These are phyloP conservation scores for Aspergillus candidus DNA, from an alignment of 2,329 filamentous ascomycete genomes.

Conservation along the genomic window DNA sequence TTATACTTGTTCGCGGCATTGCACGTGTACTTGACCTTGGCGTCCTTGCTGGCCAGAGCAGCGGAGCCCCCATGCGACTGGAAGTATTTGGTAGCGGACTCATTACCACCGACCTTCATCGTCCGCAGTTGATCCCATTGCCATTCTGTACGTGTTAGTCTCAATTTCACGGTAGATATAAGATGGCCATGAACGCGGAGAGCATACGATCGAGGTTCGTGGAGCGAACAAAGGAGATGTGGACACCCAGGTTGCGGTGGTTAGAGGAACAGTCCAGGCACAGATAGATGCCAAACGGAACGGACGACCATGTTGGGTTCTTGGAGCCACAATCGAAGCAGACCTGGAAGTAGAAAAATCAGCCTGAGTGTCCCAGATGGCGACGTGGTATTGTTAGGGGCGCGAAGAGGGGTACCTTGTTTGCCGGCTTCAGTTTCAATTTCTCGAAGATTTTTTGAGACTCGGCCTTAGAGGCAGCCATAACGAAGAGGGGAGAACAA, in stretches of 20 bases:
- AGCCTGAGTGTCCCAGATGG: background rate
- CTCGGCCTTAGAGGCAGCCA: constrained; percentile 82
- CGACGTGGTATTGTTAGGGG: constrained; percentile 1
- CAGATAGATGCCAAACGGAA: constrained; percentile 94
- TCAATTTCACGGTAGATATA: background rate
- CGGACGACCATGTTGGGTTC: constrained; percentile 97
- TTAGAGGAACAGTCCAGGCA: constrained; percentile 97
- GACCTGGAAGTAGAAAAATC: constrained; percentile 52
- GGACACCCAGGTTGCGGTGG: constrained; percentile 94
- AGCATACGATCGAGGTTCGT: constrained; percentile 94
- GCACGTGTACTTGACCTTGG: constrained; percentile 94
- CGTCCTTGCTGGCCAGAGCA: constrained; percentile 90
- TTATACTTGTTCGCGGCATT: constrained; percentile 95
- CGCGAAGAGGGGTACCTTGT: constrained; percentile 62
- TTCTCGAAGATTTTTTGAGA: constrained; percentile 98
- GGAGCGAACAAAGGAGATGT: constrained; percentile 97
- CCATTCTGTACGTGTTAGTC: constrained; percentile 61
- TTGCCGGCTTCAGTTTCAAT: constrained; percentile 86
- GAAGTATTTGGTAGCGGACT: constrained; percentile 97
- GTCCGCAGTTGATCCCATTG: constrained; percentile 97
- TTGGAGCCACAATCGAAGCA: constrained; percentile 98
- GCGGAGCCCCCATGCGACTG: constrained; percentile 92
- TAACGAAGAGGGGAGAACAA: constrained; percentile 26
- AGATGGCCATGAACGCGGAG: constrained; percentile 1
- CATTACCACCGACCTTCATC: constrained; percentile 98